Conservation (phyloP, 2,329 filamentous ascomycete species). For the Nigrospora sphaerica region DNA sequence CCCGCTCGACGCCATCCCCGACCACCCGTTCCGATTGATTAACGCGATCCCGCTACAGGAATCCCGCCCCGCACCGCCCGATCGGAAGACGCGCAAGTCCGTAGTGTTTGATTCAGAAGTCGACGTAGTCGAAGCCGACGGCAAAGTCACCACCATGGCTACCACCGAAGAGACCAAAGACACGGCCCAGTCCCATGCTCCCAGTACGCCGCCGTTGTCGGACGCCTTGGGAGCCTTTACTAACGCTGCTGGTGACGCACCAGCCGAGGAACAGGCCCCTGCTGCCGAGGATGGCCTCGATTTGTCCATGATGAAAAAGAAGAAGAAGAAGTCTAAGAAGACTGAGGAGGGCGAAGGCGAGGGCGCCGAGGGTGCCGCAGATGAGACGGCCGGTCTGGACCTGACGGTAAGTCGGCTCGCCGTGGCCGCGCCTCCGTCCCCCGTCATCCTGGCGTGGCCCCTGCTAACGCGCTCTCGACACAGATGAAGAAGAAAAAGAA, state of each 20-base stretch:
- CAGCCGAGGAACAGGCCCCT: constrained; percentile 22
- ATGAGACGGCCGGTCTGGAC: constrained; percentile 53
- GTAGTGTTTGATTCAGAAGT: constrained; percentile 88
- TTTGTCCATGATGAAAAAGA: constrained; percentile 67
- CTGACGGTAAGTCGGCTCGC: constrained; percentile 27
- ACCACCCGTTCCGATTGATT: too few relatives aligned
- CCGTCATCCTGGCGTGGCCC: neutral
- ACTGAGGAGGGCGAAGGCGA: constrained; percentile 46
- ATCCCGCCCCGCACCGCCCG: constrained; percentile 23
- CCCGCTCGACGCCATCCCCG: too few relatives aligned
- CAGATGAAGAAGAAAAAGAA: constrained; percentile 63
- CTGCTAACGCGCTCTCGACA: neutral
- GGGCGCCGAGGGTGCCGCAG: constrained; percentile 47
- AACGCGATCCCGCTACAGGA: constrained; percentile 10
- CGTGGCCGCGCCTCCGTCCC: neutral
- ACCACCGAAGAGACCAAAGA: constrained; percentile 69
- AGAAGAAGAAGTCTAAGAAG: constrained; percentile 59
- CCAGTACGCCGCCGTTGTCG: constrained; percentile 56
- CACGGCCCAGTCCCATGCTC: constrained; percentile 72
- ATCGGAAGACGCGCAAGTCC: constrained; percentile 79
- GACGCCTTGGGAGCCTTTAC: constrained; percentile 48
- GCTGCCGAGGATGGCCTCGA: constrained; percentile 54
- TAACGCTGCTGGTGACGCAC: constrained; percentile 36
- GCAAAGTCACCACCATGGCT: constrained; percentile 71
- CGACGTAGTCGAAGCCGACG: constrained; percentile 83